Evolutionary conservation across 345 rosid species (phyloP), one percentile per base, ranked within the genome.

Genomic region (Limnanthes douglasii): DNA sequence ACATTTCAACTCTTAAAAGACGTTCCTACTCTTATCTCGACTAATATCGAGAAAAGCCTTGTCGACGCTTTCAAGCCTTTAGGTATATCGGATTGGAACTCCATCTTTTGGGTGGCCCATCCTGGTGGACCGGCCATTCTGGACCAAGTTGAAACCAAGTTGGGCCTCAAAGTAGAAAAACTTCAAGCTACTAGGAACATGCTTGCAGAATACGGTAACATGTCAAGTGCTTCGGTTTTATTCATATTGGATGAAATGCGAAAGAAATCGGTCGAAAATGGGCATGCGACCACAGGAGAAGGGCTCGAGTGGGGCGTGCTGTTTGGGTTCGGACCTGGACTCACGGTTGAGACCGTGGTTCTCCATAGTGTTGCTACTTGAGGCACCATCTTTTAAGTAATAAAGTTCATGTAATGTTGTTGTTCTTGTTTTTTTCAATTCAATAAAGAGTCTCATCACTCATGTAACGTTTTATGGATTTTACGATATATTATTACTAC

Each of bases 51-150:
- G 18, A 67, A 54, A 21, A 37, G 43, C 26, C 43, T 71, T 0
- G 24, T 11, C 0, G 70, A 71, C 40, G 71, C 71, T 5, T 63
- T 71, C 42, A 3, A 48, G 6, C 69, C 74, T 1, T 10, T 67
- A 34, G 71, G 64, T 4, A n/a, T n/a, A n/a, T n/a, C n/a, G n/a
- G n/a, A n/a, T n/a, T n/a, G n/a, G n/a, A n/a, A n/a, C n/a, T n/a
- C 63, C 64, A 32, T 41, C 64, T 67, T 71, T 20, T 67, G 59
- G 69, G 46, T 60, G 0, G 71, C 63, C 0, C 79, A 71, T 21
- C 74, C 79, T 0, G 79, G 79, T 18, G 74, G 74, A 0, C 71
- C 71, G 64, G n/a, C n/a, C n/a, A n/a, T n/a, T n/a, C n/a, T n/a
- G n/a, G n/a, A n/a, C n/a, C n/a, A n/a, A n/a, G n/a, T 71, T 7